These are phyloP conservation scores for Metarhizium sp. DNA, from an alignment of 2,329 filamentous ascomycete species.

Conservation along the genomic window DNA sequence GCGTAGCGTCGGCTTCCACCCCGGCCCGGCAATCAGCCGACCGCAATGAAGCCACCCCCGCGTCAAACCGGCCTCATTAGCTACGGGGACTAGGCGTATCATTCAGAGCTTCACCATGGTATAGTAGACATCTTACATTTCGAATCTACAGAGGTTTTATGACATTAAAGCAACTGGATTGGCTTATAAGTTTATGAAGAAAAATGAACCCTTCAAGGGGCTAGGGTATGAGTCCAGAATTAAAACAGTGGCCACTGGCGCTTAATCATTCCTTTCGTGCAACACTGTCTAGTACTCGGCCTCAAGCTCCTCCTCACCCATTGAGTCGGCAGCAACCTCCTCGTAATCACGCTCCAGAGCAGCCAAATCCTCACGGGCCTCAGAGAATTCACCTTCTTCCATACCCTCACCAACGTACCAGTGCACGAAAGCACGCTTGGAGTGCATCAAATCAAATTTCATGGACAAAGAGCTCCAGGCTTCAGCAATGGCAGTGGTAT, in stretches of 20 bases:
- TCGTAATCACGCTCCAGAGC: conserved; percentile 98
- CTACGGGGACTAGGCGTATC: background rate
- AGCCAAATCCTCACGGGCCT: conserved; percentile 96
- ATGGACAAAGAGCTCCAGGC: conserved; percentile 92
- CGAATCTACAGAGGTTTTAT: conserved; percentile 21
- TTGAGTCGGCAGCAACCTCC: conserved; percentile 91
- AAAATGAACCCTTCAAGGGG: conserved; percentile 23
- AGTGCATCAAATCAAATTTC: conserved; percentile 99
- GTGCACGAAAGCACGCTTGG: conserved; percentile 99
- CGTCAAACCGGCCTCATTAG: background rate
- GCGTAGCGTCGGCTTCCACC: conserved; percentile 21
- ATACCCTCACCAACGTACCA: conserved; percentile 99
- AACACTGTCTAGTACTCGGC: conserved; percentile 69
- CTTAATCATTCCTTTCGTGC: conserved; percentile 3
- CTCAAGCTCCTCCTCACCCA: conserved; percentile 79
- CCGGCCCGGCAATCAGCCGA: conserved; percentile 10
- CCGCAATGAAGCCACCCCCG: background rate
- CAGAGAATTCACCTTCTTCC: conserved; percentile 99
- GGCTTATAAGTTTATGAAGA: conserved; percentile 28
- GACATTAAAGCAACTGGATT: conserved; percentile 26
- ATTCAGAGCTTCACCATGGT: background rate
- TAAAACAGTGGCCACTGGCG: conserved; percentile 9
- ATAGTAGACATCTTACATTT: background rate
- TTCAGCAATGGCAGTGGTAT: conserved; percentile 97
- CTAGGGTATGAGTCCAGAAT: conserved; percentile 18